Percentiles rank a stretch among this genome's conserved stretches.
These are phyloP conservation scores for Nakaseomyces nivariensis DNA, from an alignment of 1,139 yeast species.

Conservation along the genomic window DNA sequence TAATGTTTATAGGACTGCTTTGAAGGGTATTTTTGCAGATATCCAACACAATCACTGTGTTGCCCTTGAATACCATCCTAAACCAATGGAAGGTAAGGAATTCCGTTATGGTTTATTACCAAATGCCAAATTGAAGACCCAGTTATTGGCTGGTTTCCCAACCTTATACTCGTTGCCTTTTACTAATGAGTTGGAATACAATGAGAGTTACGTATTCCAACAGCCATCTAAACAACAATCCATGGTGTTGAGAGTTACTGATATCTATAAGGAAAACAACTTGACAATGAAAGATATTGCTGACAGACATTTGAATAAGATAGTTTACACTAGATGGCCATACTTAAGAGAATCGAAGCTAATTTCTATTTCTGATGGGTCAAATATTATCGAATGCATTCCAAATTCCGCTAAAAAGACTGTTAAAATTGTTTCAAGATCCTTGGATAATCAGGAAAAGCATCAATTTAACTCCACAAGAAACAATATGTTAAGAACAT, in stretches of 20 bases:
- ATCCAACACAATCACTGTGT: slow-evolving; percentile 69
- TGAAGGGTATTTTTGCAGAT: slow-evolving; percentile 70
- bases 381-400: slow-evolving; percentile 39
- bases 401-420: slow-evolving; percentile 26
- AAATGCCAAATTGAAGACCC: slow-evolving; percentile 61
- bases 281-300: slow-evolving; percentile 43
- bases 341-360: slow-evolving; percentile 74
- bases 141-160: slow-evolving; percentile 85
- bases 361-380: slow-evolving; percentile 50
- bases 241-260: slow-evolving; percentile 53
- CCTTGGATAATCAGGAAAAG: slow-evolving; percentile 36
- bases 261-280: slow-evolving; percentile 40
- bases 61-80: slow-evolving; percentile 46
- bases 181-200: slow-evolving; percentile 41
- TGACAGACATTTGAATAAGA: slow-evolving; percentile 45
- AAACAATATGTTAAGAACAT: slow-evolving; percentile 32
- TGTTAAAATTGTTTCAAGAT: slow-evolving; percentile 32
- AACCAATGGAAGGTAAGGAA: slow-evolving; percentile 38
- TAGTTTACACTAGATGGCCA: slow-evolving; percentile 82
- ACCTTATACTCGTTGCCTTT: slow-evolving; percentile 63
- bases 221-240: slow-evolving; percentile 80
- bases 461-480: slow-evolving; percentile 35
- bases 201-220: slow-evolving; percentile 71
- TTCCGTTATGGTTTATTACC: slow-evolving; percentile 51
- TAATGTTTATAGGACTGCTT: slow-evolving; percentile 61